Conservation (phyloP, 2,329 filamentous ascomycete species). For the Chalara sp. region DNA sequence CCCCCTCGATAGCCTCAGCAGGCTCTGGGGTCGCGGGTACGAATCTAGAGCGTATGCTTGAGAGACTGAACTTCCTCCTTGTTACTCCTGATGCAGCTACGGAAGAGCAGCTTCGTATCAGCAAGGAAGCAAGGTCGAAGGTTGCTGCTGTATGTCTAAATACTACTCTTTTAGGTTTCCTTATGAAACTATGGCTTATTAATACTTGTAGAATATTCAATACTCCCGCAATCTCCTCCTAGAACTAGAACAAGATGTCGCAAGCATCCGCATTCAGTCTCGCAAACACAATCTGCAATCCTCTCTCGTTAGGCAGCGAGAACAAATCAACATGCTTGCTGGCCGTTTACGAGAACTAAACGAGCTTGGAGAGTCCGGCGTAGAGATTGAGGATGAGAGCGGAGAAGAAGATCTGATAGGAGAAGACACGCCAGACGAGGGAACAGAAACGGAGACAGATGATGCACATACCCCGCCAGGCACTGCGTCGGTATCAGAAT, state of each 20-base stretch:
- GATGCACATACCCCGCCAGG: not conserved
- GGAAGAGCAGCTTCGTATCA: conserved; percentile 49
- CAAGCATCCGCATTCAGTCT: conserved; percentile 48
- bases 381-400: conserved; percentile 26
- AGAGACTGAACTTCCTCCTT: conserved; percentile 58
- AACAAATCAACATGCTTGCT: conserved; percentile 47
- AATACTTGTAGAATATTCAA: conserved; percentile 55
- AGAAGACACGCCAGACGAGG: conserved; percentile 38
- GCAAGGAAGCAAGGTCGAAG: conserved; percentile 59
- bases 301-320: conserved; percentile 58
- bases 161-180: not conserved
- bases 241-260: conserved; percentile 62
- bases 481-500: conserved; percentile 5
- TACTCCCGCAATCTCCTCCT: conserved; percentile 64
- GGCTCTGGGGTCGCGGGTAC: conserved; percentile 16
- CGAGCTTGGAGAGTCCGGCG: conserved; percentile 17
- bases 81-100: conserved; percentile 54
- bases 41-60: conserved; percentile 57
- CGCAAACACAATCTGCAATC: conserved; percentile 55
- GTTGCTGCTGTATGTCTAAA: conserved; percentile 38
- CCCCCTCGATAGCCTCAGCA: conserved; percentile 13
- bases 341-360: conserved; percentile 25
- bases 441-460: conserved; percentile 29
- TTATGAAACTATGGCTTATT: not conserved
- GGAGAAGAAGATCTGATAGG: conserved; percentile 52